Conservation (phyloP, 257 asterid genomes). For the Capsicum baccatum region DNA sequence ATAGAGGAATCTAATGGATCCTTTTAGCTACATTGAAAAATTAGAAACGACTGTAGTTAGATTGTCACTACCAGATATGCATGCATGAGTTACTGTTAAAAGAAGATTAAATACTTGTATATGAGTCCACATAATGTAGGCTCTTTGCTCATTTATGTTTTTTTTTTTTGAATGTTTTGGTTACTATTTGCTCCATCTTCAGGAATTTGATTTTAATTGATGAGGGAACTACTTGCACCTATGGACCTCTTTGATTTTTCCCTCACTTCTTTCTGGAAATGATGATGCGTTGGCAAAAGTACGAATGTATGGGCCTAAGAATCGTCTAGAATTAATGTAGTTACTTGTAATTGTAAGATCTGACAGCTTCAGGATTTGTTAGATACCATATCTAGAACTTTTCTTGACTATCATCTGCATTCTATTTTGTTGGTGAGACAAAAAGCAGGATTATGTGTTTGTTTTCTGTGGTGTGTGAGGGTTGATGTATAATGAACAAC, state of each 20-base stretch:
- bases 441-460: neutral
- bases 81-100: neutral
- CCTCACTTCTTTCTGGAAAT: neutral
- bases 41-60: neutral
- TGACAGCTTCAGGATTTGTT: neutral
- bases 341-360: neutral
- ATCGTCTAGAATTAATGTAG: neutral
- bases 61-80: neutral
- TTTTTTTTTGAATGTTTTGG: neutral
- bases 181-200: neutral
- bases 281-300: neutral
- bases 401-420: neutral
- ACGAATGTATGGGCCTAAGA: neutral
- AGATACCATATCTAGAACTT: constrained; percentile 1
- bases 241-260: neutral
- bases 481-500: neutral
- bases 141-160: neutral
- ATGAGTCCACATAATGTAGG: constrained; percentile 9
- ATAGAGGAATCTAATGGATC: neutral
- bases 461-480: neutral
- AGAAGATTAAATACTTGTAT: neutral
- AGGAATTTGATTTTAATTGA: constrained; percentile 12
- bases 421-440: neutral
- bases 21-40: constrained; percentile 1
- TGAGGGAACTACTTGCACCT: neutral